A percentile compares a stretch with the other conserved stretches of the same genome.
Conservation (phyloP, 2,329 filamentous ascomycete genomes). For the Exserohilum turcica region DNA sequence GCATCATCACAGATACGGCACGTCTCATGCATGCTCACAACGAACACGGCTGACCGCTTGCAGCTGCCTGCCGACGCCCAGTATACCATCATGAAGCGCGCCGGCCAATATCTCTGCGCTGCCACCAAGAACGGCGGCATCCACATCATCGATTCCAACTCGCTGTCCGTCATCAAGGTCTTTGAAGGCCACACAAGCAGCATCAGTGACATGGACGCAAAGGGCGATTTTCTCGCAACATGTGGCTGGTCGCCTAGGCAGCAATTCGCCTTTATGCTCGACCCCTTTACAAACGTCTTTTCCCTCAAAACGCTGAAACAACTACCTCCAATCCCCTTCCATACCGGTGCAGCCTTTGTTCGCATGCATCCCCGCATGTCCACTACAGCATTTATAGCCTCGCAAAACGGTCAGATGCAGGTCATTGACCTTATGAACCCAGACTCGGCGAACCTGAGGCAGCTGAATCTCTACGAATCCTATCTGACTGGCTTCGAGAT, state of each 20-base stretch:
- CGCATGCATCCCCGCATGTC: constrained; percentile 96
- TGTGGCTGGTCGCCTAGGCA: constrained; percentile 91
- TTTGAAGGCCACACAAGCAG: constrained; percentile 90
- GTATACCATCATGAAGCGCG: constrained; percentile 91
- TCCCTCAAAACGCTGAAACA: constrained; percentile 89
- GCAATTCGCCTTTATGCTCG: constrained; percentile 78
- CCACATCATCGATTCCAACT: constrained; percentile 81
- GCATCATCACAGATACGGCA: constrained; percentile 50
- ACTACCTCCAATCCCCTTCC: constrained; percentile 88
- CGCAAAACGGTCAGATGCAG: constrained; percentile 90
- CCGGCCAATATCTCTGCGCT: constrained; percentile 84
- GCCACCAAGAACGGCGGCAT: constrained; percentile 82
- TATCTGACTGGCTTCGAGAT: constrained; percentile 83
- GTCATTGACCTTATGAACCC: constrained; percentile 95
- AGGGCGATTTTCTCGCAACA: constrained; percentile 92
- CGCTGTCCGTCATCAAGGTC: constrained; percentile 76
- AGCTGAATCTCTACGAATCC: constrained; percentile 73
- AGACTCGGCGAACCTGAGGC: constrained; percentile 82
- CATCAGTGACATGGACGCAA: constrained; percentile 96
- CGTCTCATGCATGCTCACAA: constrained; percentile 6
- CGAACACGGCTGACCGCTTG: constrained; percentile 17
- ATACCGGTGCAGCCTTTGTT: constrained; percentile 89
- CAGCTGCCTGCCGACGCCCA: constrained; percentile 73
- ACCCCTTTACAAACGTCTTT: constrained; percentile 93
- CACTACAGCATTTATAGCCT: constrained; percentile 92